Percentiles rank a stretch among this genome's conserved stretches.
These are phyloP conservation scores for Candida orba DNA, from an alignment of 805 yeast genomes.

Conservation along the genomic window DNA sequence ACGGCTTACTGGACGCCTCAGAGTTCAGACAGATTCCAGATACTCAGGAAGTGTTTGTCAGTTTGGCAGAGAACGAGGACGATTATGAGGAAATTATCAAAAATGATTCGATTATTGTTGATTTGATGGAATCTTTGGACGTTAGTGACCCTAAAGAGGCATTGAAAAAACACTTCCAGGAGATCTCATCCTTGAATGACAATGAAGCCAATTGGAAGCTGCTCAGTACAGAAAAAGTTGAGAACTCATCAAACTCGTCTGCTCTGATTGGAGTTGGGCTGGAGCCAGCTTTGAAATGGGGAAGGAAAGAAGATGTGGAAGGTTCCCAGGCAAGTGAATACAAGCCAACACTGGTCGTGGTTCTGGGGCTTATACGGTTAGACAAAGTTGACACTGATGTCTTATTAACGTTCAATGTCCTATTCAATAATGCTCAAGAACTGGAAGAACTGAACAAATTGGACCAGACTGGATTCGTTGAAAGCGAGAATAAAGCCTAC, in stretches of 20 bases:
- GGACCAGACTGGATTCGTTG: background rate
- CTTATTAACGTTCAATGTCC: conserved; percentile 52
- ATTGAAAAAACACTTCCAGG: conserved; percentile 46
- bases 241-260: conserved; percentile 1
- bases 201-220: conserved; percentile 25
- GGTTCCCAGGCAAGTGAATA: conserved; percentile 11
- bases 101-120: conserved; percentile 57
- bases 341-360: conserved; percentile 36
- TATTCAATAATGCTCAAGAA: conserved; percentile 31
- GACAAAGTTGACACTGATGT: conserved; percentile 50
- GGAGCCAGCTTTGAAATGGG: conserved; percentile 48
- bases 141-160: conserved; percentile 34
- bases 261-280: conserved; percentile 28
- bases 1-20: conserved; percentile 67
- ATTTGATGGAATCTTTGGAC: conserved; percentile 48
- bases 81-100: conserved; percentile 29
- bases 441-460: conserved; percentile 18
- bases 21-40: conserved; percentile 80
- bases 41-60: conserved; percentile 84
- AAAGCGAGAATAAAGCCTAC: conserved; percentile 16
- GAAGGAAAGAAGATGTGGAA: conserved; percentile 25
- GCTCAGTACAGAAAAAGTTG: conserved; percentile 10
- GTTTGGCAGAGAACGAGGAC: conserved; percentile 26
- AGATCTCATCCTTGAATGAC: conserved; percentile 41
- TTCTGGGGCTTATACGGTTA: conserved; percentile 53